Base-by-base conservation (phyloP, 108 stramenopile genomes). In the Aurantiochytrium sp. region DNA sequence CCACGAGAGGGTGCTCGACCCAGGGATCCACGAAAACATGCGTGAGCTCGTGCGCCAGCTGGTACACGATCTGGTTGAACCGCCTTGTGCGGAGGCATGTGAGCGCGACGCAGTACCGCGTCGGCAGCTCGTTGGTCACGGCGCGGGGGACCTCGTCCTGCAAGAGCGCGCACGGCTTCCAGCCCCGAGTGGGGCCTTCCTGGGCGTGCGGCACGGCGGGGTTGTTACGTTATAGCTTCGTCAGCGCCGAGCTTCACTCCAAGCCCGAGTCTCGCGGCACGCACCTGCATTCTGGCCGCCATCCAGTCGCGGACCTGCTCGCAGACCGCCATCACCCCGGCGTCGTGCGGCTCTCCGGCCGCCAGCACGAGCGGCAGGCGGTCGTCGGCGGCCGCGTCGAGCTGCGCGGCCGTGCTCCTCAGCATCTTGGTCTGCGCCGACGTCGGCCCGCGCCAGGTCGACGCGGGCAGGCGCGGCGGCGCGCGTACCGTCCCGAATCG, bases 31-130 rank as follows among this genome's bases (percentile, higher is more conserved):
- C 42, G 24, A 81, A 81, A 0, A 81, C 73, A 48, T 81, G 73
- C 39, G 24, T 22, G 42, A 81, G 45, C 45, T 81, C 73, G 24
- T 81, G 73, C 39, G 42, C 73, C 0, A 81, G 39, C 45, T 81
- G 73, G 45, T 81, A 81, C 21, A 81, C 73, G 12, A 81, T 41
- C 45, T 81, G 73, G 24, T 81, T 81, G 45, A 81, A 81, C 24
- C 73, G 8, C 3, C 73, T 81, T 12, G 73, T 48, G 12, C 73
- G 42, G 6, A 81, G 30, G 45, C 73, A 81, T 42, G 73, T 81
- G 12, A 81, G 12, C 19, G 73, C 73, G 19, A 81, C 73, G 6
- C n/a, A n/a, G 30, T 81, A 81, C 42, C 12, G 6, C 24, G 8
- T 24, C 15, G 73, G 73, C 39, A 81, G 24, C 10, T 48, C 27